Base-by-base conservation (phyloP, 768 basidiomycete species). In the Podaxis pistillaris region DNA sequence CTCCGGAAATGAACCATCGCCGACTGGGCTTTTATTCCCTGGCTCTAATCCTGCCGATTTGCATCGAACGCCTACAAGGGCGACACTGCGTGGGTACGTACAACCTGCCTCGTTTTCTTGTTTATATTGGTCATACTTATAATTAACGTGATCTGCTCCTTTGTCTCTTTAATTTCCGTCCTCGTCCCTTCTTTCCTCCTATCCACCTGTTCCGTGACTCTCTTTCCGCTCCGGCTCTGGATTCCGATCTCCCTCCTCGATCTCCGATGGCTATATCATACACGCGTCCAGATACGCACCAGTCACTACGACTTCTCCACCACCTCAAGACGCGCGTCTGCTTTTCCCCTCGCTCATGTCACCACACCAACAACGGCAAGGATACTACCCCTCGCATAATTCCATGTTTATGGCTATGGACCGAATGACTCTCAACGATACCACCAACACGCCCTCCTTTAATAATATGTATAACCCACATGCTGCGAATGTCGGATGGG, bases 281-380 rank as follows among this genome's bases (percentile, higher is more conserved):
- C 47, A n/a, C 5, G 9, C n/a, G 8, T 49, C 52, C 62, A 33
- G 26, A 46, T 83, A 84, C 67, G 83, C 83, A 17, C 75, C 82
- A 30, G 87, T 88, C 38, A 77, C 88, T 52, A 91, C 89, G 1
- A 89, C 88, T 9, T 88, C 90, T 33, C 85, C 88, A 3, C 79
- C 85, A n/a, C 83, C 86, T 15, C 78, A 80, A 4, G 78, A 80
- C 38, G 74, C 77, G 15, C 69, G 76, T 19, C 74, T 88, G 58
- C 79, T 79, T 37, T 90, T 90, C 67, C 90, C 90, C 1, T 78
- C 83, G 15, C 82, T 93, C 37, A 93, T 93, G 91, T 86, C 87
- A 1, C 83, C 83, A 60, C 92, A 93, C 63, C 91, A 93, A 72
- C 81, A 85, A 60, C 80, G 75, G 56, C 91, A 93, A 68, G 91